phyloP scores from a whole-genome alignment of 306 rosid genomes.

The Prosopis cineraria region DNA sequence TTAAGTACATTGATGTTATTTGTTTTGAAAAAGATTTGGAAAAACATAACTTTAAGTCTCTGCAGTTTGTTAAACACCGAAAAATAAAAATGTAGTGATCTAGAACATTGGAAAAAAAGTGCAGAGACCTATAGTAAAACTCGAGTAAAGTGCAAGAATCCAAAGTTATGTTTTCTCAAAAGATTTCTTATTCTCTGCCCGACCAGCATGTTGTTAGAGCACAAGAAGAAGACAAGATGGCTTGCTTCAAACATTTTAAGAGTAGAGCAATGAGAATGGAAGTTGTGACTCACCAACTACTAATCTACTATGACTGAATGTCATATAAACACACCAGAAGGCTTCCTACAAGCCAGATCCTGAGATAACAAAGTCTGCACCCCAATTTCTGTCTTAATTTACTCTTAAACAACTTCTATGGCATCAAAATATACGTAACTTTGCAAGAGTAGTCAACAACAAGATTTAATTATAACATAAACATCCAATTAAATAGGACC shows the following conservation, averaged over 20 bases:
- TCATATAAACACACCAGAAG: slow-evolving; percentile 18
- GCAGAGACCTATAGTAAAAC: too few species aligned
- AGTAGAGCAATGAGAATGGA: not conserved
- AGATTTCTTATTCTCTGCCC: not conserved
- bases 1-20: not conserved
- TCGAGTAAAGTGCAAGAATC: too few species aligned
- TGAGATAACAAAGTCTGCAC: slow-evolving; percentile 13
- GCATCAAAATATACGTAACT: slow-evolving; percentile 11
- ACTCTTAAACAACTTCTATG: slow-evolving; percentile 10
- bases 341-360: slow-evolving; percentile 1
- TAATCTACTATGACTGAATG: slow-evolving; percentile 3
- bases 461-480: slow-evolving; percentile 22
- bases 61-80: too few species aligned
- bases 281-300: not conserved
- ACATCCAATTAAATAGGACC: slow-evolving; percentile 26
- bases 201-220: not conserved
- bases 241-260: not conserved
- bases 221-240: slow-evolving; percentile 1
- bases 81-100: too few species aligned
- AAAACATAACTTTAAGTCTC: too few species aligned
- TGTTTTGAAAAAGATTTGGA: not conserved
- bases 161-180: too few species aligned
- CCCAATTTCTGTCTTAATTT: not conserved
- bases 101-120: too few species aligned
- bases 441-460: slow-evolving; percentile 1